phyloP scores from a whole-genome alignment of 2,329 filamentous ascomycete species.

The Cladophialophora carrionii region DNA sequence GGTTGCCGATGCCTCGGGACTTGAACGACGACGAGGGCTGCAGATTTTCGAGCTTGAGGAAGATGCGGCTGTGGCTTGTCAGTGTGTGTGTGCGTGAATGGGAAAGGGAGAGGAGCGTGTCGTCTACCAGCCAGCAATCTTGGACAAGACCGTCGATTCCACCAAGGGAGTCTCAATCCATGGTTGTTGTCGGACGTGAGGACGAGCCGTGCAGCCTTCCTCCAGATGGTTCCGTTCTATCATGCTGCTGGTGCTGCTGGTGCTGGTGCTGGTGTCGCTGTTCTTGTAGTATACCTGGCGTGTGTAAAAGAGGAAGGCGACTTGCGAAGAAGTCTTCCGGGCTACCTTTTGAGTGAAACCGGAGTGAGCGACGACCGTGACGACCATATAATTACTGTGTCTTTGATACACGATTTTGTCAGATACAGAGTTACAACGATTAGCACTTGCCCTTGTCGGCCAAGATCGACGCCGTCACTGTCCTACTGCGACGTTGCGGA shows the following conservation, averaged over 20 bases:
- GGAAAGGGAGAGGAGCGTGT: neutral
- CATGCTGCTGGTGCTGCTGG: neutral
- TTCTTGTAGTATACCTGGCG: neutral
- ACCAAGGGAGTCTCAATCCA: slow-evolving; percentile 49
- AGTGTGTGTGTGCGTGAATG: neutral
- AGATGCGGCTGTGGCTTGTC: slow-evolving; percentile 63
- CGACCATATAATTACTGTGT: neutral
- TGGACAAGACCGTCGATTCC: slow-evolving; percentile 45
- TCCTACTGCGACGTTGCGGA: neutral
- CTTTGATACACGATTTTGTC: neutral
- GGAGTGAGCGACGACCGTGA: neutral
- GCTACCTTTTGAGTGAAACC: neutral
- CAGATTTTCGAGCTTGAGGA: slow-evolving; percentile 82
- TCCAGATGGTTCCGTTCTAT: slow-evolving; percentile 14
- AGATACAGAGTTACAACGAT: neutral
- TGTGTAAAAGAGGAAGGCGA: neutral
- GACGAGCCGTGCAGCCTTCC: slow-evolving; percentile 10
- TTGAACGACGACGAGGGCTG: slow-evolving; percentile 89
- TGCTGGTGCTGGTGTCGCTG: neutral
- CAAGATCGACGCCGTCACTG: neutral
- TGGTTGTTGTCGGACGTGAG: slow-evolving; percentile 35
- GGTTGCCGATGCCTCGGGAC: slow-evolving; percentile 54
- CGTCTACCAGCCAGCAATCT: slow-evolving; percentile 46
- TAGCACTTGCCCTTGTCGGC: neutral
- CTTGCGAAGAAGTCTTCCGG: neutral